Percentiles rank a stretch among this genome's conserved stretches.
Conservation (phyloP, 371 early-diverging fungal genomes). For the Chytridium lagenaria region DNA sequence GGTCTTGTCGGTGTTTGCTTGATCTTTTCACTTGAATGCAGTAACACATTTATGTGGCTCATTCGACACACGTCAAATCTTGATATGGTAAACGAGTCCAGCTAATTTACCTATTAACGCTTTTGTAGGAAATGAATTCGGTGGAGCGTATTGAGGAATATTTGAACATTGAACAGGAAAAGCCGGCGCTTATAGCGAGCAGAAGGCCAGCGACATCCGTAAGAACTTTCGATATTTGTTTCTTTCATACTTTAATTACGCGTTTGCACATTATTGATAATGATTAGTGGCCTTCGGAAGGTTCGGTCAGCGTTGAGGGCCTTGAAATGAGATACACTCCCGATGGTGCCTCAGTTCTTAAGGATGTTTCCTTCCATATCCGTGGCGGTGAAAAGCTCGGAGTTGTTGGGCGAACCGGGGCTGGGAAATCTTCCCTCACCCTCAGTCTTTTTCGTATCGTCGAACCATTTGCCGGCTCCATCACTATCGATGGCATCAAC, state of each 20-base stretch:
- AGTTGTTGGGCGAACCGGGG: constrained; percentile 73
- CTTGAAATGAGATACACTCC: constrained; percentile 46
- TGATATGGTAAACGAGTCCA: constrained; percentile 53
- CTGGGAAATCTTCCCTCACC: constrained; percentile 65
- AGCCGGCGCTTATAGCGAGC: constrained; percentile 34
- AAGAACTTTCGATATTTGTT: constrained; percentile 17
- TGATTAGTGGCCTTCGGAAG: constrained; percentile 64
- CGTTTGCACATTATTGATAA: constrained; percentile 11
- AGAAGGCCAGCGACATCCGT: constrained; percentile 50
- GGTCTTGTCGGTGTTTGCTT: constrained; percentile 80
- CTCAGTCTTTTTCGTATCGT: constrained; percentile 71
- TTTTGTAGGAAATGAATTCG: constrained; percentile 65
- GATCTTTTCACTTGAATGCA: constrained; percentile 77
- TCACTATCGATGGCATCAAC: constrained; percentile 70
- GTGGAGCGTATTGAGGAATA: constrained; percentile 64
- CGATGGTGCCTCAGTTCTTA: constrained; percentile 50
- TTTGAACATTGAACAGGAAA: constrained; percentile 48
- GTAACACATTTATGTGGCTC: constrained; percentile 70
- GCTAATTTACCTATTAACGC: too few relatives aligned
- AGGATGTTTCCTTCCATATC: constrained; percentile 66
- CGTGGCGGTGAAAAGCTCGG: constrained; percentile 74
- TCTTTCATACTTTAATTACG: too few relatives aligned
- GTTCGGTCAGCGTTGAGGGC: constrained; percentile 61
- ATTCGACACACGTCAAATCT: constrained; percentile 44
- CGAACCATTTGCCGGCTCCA: constrained; percentile 58